phyloP scores from a whole-genome alignment of 257 asterid genomes.

The Solanum appendiculatum region DNA sequence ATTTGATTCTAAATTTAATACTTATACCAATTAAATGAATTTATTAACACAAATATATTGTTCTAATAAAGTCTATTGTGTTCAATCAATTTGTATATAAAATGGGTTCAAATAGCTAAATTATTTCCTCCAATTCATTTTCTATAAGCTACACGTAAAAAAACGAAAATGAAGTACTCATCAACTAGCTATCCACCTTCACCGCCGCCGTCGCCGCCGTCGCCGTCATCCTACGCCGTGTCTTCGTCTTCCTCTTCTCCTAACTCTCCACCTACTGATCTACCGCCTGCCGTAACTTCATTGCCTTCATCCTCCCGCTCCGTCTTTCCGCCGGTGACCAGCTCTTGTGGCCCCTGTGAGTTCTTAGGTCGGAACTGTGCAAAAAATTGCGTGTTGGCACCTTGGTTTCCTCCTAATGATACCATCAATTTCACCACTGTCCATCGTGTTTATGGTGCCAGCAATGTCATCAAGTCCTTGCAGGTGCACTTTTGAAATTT shows the following conservation, averaged over 20 bases:
- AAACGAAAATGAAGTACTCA: too few species aligned
- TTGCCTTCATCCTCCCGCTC: neutral
- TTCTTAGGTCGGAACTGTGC: constrained; percentile 46
- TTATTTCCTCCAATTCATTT: too few species aligned
- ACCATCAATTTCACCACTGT: constrained; percentile 60
- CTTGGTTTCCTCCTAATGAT: constrained; percentile 60
- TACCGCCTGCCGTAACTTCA: neutral
- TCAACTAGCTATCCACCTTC: neutral
- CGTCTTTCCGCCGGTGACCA: neutral
- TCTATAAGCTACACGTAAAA: too few species aligned
- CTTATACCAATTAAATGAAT: too few species aligned
- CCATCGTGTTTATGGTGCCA: constrained; percentile 86
- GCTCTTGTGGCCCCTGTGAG: constrained; percentile 67
- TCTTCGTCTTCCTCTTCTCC: constrained; percentile 11
- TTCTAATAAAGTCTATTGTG: too few species aligned
- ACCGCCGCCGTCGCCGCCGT: neutral
- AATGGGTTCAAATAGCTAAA: too few species aligned
- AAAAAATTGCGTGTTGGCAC: constrained; percentile 63
- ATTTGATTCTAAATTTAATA: too few species aligned
- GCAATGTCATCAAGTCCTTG: constrained; percentile 66
- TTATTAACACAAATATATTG: too few species aligned
- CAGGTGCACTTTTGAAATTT: constrained; percentile 14
- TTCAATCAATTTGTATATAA: too few species aligned
- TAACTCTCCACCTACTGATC: constrained; percentile 4
- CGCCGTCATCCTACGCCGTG: neutral